phyloP scores from a whole-genome alignment of 192 early-diverging fungal genomes.

The Backusella sp. region DNA sequence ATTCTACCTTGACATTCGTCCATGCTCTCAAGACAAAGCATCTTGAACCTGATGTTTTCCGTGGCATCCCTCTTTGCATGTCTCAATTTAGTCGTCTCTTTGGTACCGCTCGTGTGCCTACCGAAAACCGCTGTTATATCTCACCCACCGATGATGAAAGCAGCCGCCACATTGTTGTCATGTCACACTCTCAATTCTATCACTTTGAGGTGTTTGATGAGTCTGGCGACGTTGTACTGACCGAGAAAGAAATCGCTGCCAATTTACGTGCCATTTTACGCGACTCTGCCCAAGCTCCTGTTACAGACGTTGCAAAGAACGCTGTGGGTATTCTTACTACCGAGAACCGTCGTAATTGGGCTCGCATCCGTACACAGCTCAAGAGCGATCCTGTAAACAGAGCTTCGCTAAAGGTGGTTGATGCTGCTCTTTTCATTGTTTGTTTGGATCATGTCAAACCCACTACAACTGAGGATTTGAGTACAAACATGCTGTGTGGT shows the following conservation, averaged over 20 bases:
- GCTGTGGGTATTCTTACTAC: conserved; percentile 72
- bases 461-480: conserved; percentile 33
- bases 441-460: conserved; percentile 71
- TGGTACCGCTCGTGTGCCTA: conserved; percentile 77
- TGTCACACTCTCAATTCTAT: conserved; percentile 78
- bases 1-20: conserved; percentile 67
- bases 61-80: conserved; percentile 71
- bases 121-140: conserved; percentile 44
- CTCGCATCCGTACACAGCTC: conserved; percentile 56
- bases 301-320: conserved; percentile 54
- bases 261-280: conserved; percentile 62
- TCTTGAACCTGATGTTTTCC: conserved; percentile 65
- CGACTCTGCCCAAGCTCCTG: conserved; percentile 46
- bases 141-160: conserved; percentile 5
- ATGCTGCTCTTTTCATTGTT: conserved; percentile 73
- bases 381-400: conserved; percentile 50
- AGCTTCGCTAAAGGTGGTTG: conserved; percentile 58
- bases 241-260: conserved; percentile 64
- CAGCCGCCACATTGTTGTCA: conserved; percentile 63
- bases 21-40: conserved; percentile 55
- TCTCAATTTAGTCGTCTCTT: conserved; percentile 79
- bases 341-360: conserved; percentile 79
- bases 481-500: conserved; percentile 50
- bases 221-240: conserved; percentile 47
- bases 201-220: conserved; percentile 69